Evolutionary conservation across 129 eudicot genomes (phyloP), one percentile per base, ranked within the genome.

Genomic region (Artemisia argyi): DNA sequence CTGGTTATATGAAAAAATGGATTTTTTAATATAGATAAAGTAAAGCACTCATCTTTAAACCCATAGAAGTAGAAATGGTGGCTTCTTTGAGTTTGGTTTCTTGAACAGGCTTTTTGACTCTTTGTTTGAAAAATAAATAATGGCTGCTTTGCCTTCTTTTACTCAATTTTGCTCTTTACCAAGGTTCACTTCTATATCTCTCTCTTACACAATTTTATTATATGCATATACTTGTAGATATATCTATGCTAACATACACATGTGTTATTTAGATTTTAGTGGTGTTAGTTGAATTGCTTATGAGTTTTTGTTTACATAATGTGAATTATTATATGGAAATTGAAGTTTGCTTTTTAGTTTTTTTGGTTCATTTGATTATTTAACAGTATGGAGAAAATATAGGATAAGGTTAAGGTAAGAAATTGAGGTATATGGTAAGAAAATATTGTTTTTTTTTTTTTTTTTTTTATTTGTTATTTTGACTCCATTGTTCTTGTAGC

Each of bases 81-180:
- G 68, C 72, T 47, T 39, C 46, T 39, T 71, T 74, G 73, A 61
- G 72, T 73, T 72, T 65, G 76, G 73, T 39, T 72, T 69, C 75
- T 67, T 82, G 78, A 73, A 64, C 52, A 72, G 75, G 78, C 79
- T 83, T 78, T 81, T 52, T 24, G 26, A 0, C 22, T 20, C 22
- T 49, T 65, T 71, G 50, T 32, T 50, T 61, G 30, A 26, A 28
- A 15, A 72, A 93, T 89, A 39, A 30, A 39, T 39, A 8, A 8
- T 8, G 96, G 95, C 92, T 61, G 82, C 92, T 80, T 81, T 87
- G 22, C 80, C 89, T 77, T 79, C 90, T 66, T 85, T 87, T 80
- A 80, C 87, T 3, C 92, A 82, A 56, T 83, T 86, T 48, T 77
- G 83, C n/a, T 73, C 85, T 75, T 58, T 84, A 32, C 80, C 87